Conservation (phyloP, 768 basidiomycete species). For the Amanita subjunquillea region DNA sequence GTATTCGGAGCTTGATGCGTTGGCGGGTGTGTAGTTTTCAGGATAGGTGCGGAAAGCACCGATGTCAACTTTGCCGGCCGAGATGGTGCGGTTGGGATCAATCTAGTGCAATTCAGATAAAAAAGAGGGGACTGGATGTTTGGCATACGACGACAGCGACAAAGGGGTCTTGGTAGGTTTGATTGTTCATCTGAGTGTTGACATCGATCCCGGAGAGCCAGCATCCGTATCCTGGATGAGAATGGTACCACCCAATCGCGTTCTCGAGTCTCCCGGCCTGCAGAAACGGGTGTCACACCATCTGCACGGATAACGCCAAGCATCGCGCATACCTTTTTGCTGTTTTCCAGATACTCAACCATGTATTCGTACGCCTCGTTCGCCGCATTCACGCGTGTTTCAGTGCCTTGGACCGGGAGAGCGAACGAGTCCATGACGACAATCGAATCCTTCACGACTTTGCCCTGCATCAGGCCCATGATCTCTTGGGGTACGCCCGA, state of each 20-base stretch:
- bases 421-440: slow-evolving; percentile 96
- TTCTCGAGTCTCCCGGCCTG: slow-evolving; percentile 81
- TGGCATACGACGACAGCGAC: slow-evolving; percentile 88
- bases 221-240: slow-evolving; percentile 98
- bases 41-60: slow-evolving; percentile 98
- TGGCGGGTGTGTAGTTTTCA: slow-evolving; percentile 84
- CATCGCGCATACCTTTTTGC: slow-evolving; percentile 51
- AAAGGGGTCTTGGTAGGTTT: slow-evolving; percentile 93
- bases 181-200: slow-evolving; percentile 91
- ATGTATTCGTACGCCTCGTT: slow-evolving; percentile 97
- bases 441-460: slow-evolving; percentile 68
- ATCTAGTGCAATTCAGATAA: slow-evolving; percentile 39
- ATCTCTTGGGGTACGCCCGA: slow-evolving; percentile 98
- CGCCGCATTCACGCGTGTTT: slow-evolving; percentile 94
- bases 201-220: slow-evolving; percentile 99
- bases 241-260: slow-evolving; percentile 96
- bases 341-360: slow-evolving; percentile 83
- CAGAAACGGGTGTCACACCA: slow-evolving; percentile 2
- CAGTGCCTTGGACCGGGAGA: slow-evolving; percentile 94
- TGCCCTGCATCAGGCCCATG: slow-evolving; percentile 99
- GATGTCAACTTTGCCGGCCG: slow-evolving; percentile 97
- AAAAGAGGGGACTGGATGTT: background rate
- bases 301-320: background rate
- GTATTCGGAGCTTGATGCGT: slow-evolving; percentile 66
- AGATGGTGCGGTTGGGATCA: slow-evolving; percentile 96